Evolutionary conservation across 306 rosid species (phyloP).

Genomic region (Alnus rubra): DNA sequence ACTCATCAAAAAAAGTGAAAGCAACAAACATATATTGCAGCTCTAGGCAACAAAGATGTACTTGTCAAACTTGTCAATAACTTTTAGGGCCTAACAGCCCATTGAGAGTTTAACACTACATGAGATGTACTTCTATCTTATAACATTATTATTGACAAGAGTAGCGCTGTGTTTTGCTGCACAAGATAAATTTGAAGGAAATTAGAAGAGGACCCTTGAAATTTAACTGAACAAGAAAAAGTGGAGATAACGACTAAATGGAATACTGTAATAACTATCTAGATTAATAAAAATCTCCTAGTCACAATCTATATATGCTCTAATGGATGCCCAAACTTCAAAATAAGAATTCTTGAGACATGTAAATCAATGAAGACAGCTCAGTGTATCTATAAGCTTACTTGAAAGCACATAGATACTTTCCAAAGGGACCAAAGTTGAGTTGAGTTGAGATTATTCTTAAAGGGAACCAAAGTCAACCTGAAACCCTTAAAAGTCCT

Average conservation of each 20-base stretch:
- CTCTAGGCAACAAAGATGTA: constrained; percentile 1
- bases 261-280: too few relatives aligned
- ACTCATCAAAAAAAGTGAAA: neutral
- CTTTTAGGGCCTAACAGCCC: too few relatives aligned
- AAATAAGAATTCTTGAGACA: neutral
- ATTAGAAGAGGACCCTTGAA: too few relatives aligned
- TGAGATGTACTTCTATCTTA: too few relatives aligned
- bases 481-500: neutral
- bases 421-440: neutral
- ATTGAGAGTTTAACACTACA: too few relatives aligned
- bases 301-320: neutral
- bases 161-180: too few relatives aligned
- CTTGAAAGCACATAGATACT: neutral
- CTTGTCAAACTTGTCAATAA: too few relatives aligned
- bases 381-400: neutral
- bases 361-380: neutral
- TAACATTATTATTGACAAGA: too few relatives aligned
- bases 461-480: neutral
- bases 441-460: neutral
- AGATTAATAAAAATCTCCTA: too few relatives aligned
- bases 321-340: neutral
- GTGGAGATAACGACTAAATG: too few relatives aligned
- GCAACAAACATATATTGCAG: neutral
- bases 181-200: too few relatives aligned
- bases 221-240: too few relatives aligned